These are phyloP conservation scores for Ogataea chonburiensis DNA, from an alignment of 805 yeast genomes.

Conservation along the genomic window DNA sequence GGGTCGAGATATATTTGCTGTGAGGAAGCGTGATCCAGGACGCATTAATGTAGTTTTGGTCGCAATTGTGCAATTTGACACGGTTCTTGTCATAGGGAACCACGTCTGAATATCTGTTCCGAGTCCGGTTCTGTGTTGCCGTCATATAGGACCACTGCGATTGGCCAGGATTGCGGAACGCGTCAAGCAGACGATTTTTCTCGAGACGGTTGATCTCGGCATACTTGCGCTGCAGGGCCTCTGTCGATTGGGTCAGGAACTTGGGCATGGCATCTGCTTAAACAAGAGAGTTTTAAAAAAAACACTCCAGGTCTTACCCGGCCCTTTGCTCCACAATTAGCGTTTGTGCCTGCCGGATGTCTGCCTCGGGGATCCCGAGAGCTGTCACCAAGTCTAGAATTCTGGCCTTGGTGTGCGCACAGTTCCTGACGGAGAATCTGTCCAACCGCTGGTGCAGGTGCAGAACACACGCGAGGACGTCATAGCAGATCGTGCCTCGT, in stretches of 20 bases:
- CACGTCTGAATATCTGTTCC: conserved; percentile 63
- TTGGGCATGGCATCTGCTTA: conserved; percentile 17
- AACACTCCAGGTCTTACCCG: conserved; percentile 3
- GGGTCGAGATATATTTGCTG: conserved; percentile 61
- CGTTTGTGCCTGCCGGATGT: conserved; percentile 2
- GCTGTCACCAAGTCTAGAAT: background rate
- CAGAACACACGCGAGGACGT: conserved; percentile 26
- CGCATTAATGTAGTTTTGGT: conserved; percentile 41
- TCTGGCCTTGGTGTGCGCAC: background rate
- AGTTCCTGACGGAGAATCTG: conserved; percentile 1
- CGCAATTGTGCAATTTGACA: conserved; percentile 38
- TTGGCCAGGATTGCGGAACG: conserved; percentile 14
- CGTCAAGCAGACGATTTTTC: conserved; percentile 20
- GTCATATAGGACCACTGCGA: conserved; percentile 21
- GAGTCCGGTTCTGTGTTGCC: conserved; percentile 19
- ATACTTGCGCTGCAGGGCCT: conserved; percentile 22
- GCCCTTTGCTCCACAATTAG: conserved; percentile 1
- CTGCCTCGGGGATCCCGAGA: conserved; percentile 6
- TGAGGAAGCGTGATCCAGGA: conserved; percentile 27
- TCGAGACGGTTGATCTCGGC: conserved; percentile 14
- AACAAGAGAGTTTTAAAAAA: background rate
- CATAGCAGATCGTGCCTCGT: conserved; percentile 15
- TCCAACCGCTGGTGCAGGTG: conserved; percentile 15
- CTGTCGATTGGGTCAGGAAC: conserved; percentile 24
- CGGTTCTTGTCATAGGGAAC: conserved; percentile 65